Evolutionary conservation across 2,329 filamentous ascomycete species (phyloP), one percentile per base, ranked within the genome.

Genomic region (Mycosphaerella sp.): DNA sequence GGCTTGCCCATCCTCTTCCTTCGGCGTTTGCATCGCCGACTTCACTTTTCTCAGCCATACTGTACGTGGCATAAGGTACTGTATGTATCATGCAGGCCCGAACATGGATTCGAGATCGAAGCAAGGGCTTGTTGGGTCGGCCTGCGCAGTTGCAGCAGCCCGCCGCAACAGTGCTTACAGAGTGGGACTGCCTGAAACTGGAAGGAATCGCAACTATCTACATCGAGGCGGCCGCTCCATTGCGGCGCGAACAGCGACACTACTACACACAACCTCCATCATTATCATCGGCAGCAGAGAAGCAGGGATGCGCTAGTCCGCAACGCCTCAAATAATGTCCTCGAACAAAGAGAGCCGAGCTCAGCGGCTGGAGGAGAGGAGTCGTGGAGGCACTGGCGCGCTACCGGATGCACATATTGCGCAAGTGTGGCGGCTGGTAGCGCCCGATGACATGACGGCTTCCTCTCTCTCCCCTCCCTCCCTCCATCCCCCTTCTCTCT

Each of bases 1-100:
- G 21, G 21, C 4, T 21, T 21, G 21, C 21, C 21, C 4, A 6
- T 4, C 21, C 21, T 21, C 21, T 4, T 39, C 36, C 36, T 16
- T 16, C n/a, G 36, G 36, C 10, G 12, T 9, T 47, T 34, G 30
- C 9, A n/a, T 32, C 52, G 39, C 50, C 52, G 42, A 18, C 48
- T 53, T 42, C 41, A 51, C 40, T 50, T 41, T 44, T 48, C 48
- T 54, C 17, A 8, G 47, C 52, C 39, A 54, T 21, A 21, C n/a
- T n/a, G n/a, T n/a, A n/a, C n/a, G n/a, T n/a, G n/a, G n/a, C n/a
- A n/a, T n/a, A n/a, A n/a, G n/a, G n/a, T n/a, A n/a, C n/a, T n/a
- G n/a, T n/a, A n/a, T n/a, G n/a, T n/a, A n/a, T 58, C 57, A 61
- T 59, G 54, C 56, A 60, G 58, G 60, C 60, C 60, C 52, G 30